phyloP scores from a whole-genome alignment of 345 rosid species.

The Syzygium jambos region DNA sequence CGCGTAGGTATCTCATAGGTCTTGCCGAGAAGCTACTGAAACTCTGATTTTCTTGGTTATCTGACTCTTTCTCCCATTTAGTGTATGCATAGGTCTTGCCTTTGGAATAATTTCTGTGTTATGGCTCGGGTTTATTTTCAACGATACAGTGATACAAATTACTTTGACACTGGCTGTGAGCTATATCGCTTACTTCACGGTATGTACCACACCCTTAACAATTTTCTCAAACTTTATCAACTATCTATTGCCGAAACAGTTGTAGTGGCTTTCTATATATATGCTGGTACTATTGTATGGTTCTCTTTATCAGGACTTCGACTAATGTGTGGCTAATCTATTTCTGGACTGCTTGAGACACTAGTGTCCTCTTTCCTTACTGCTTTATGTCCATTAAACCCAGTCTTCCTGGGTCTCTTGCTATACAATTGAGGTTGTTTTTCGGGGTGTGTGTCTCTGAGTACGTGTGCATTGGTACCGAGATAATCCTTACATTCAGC shows the following conservation, averaged over 20 bases:
- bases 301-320: background rate
- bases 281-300: background rate
- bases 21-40: no score
- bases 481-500: background rate
- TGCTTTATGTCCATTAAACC: background rate
- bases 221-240: background rate
- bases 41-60: background rate
- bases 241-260: background rate
- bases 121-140: constrained; percentile 92
- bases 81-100: constrained; percentile 88
- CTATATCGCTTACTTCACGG: constrained; percentile 83
- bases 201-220: constrained; percentile 25
- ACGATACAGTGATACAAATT: constrained; percentile 89
- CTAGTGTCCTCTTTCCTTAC: background rate
- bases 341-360: background rate
- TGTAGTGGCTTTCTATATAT: no score
- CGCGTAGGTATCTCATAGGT: constrained; percentile 76
- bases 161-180: constrained; percentile 86
- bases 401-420: background rate
- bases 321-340: background rate
- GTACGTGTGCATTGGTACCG: background rate
- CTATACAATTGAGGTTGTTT: background rate
- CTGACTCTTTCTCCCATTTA: constrained; percentile 27
- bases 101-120: constrained; percentile 83
- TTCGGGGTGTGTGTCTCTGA: background rate